These are phyloP conservation scores for Epichloe gansuensis DNA, from an alignment of 2,329 filamentous ascomycete genomes.

Conservation along the genomic window DNA sequence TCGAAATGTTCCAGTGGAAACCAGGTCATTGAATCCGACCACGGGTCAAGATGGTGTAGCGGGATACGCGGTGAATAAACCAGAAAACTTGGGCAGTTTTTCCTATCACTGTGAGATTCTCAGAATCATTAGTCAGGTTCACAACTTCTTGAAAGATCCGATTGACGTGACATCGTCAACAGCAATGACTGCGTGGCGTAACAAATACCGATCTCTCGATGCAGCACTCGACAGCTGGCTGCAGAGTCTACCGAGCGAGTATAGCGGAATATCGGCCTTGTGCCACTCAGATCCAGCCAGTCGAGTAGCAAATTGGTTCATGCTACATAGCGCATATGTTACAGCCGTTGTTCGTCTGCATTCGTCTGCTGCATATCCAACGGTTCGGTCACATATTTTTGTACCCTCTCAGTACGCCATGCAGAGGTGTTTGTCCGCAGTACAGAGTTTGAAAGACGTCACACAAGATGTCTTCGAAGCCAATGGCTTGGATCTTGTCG, in stretches of 20 bases:
- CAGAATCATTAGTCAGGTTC: constrained; percentile 29
- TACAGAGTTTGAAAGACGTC: constrained; percentile 31
- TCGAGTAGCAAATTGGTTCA: constrained; percentile 34
- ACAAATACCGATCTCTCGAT: constrained; percentile 28
- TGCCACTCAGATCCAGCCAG: constrained; percentile 33
- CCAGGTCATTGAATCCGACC: constrained; percentile 18
- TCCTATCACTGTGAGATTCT: constrained; percentile 34
- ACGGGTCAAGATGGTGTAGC: constrained; percentile 14
- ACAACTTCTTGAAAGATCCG: constrained; percentile 28
- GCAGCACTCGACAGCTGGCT: constrained; percentile 28
- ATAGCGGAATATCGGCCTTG: constrained; percentile 31
- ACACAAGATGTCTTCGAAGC: constrained; percentile 31
- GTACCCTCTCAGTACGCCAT: constrained; percentile 32
- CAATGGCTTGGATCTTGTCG: constrained; percentile 29
- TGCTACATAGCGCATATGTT: constrained; percentile 33
- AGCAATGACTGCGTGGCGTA: constrained; percentile 29
- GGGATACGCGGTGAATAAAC: constrained; percentile 22
- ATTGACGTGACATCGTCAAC: constrained; percentile 26
- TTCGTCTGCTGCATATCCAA: constrained; percentile 31
- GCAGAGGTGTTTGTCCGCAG: constrained; percentile 31
- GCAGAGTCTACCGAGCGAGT: constrained; percentile 30
- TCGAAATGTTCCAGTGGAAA: constrained; percentile 30
- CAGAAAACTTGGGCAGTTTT: constrained; percentile 32
- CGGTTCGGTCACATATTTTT: constrained; percentile 27
- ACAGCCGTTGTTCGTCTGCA: constrained; percentile 32